Evolutionary conservation across 1,139 yeast genomes (phyloP), one percentile per base, ranked within the genome.

Genomic region (Hyphopichia fennica): DNA sequence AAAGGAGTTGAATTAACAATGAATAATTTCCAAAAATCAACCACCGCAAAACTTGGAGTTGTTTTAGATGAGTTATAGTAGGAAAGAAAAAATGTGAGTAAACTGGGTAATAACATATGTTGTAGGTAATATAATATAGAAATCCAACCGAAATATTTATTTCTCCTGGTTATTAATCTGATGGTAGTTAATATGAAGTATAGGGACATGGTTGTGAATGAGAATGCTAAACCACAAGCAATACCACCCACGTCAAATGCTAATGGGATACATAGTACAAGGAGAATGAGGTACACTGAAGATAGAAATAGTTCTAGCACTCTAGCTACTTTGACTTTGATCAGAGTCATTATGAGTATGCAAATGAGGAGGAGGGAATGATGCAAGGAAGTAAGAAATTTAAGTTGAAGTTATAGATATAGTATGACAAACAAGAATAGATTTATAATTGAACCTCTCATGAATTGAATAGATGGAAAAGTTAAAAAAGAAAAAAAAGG

Each of bases 221-320:
- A 87, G 59, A 83, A 93, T 15, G 95, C 81, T 50, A 93, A 68
- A 0, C 99, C 99, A 64, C 98, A 91, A 43, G 81, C 77, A 25
- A 84, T 77, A 1, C 98, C 98, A 14, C 98, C 98, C 28, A 89
- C 85, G 58, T 91, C 96, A 64, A 93, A 93, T n/a, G 97, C 89
- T 48, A 93, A 75, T 5, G 98, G 98, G 15, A 93, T 85, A 1
- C 97, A 87, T 30, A 91, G 72, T 37, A 93, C 79, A 18, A 89
- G 81, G 39, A 89, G 77, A 14, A 81, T 66, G 42, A 89, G 72
- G 58, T 85, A 84, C 32, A 81, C 60, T 3, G 82, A 63, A 2
- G 87, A 80, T 44, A 82, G 69, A 19, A 78, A 40, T 41, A 62
- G 65, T 43, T 38, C 41, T 6, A 38, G 22, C 14, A 30, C 19